These are phyloP conservation scores for Leonotis leonurus DNA, from an alignment of 257 asterid species.

Conservation along the genomic window DNA sequence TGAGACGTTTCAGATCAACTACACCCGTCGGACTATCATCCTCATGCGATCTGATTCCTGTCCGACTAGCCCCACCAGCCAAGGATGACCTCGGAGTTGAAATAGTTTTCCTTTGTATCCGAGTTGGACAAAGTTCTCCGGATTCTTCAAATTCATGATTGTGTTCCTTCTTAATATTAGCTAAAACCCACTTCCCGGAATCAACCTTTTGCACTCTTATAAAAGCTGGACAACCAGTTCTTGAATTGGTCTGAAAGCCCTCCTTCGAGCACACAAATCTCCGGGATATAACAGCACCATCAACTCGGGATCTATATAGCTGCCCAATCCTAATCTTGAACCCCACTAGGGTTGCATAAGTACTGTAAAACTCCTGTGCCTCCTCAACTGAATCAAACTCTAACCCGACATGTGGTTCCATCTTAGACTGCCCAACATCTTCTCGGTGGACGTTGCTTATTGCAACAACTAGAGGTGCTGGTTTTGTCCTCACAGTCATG, in stretches of 20 bases:
- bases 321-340: conserved; percentile 90
- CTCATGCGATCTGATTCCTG: conserved; percentile 84
- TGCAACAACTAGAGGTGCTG: conserved; percentile 33
- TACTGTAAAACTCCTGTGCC: conserved; percentile 75
- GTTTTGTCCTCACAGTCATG: conserved; percentile 63
- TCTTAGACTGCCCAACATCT: conserved; percentile 51
- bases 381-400: conserved; percentile 85
- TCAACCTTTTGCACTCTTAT: conserved; percentile 76
- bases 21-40: conserved; percentile 56
- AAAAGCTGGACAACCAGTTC: conserved; percentile 94
- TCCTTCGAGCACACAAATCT: conserved; percentile 87
- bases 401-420: conserved; percentile 68
- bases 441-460: conserved; percentile 43
- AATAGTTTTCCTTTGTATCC: conserved; percentile 47
- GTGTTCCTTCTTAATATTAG: conserved; percentile 76
- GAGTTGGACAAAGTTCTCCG: conserved; percentile 58
- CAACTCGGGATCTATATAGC: conserved; percentile 78
- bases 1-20: conserved; percentile 59
- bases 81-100: conserved; percentile 64
- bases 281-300: conserved; percentile 83
- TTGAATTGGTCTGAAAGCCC: conserved; percentile 81
- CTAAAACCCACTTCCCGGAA: conserved; percentile 84
- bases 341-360: conserved; percentile 64
- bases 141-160: conserved; percentile 68
- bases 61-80: conserved; percentile 63